A percentile compares a stretch with the other conserved stretches of the same genome.
phyloP scores from a whole-genome alignment of 108 stramenopile genomes.

The Cyclotella kingstonii region DNA sequence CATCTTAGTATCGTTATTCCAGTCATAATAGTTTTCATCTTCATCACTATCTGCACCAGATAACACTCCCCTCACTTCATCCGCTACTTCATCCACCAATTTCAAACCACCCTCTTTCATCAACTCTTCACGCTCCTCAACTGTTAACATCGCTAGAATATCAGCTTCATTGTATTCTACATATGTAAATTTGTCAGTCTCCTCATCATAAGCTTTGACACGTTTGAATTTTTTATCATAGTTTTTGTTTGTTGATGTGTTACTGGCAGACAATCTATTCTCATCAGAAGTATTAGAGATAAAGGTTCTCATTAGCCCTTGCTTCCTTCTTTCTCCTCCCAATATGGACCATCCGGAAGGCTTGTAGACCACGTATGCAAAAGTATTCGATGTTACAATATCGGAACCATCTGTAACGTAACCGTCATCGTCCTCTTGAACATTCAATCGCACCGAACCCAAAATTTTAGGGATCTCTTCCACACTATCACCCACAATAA shows the following conservation, averaged over 20 bases:
- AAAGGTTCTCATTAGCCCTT: neutral
- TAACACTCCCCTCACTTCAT: conserved; percentile 18
- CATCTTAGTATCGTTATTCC: conserved; percentile 11
- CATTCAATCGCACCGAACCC: conserved; percentile 50
- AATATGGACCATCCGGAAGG: conserved; percentile 80
- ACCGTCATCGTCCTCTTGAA: conserved; percentile 24
- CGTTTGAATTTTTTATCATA: conserved; percentile 26
- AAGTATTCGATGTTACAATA: conserved; percentile 48
- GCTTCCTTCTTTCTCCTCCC: conserved; percentile 44
- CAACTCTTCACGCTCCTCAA: conserved; percentile 55
- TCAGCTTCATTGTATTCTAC: conserved; percentile 74
- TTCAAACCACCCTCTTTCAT: conserved; percentile 43
- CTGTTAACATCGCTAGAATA: conserved; percentile 64
- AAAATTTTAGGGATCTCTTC: conserved; percentile 55
- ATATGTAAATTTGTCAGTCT: conserved; percentile 42
- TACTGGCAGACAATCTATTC: neutral
- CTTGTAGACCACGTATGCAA: conserved; percentile 79
- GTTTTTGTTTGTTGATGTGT: neutral
- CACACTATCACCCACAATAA: conserved; percentile 39
- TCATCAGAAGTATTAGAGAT: neutral
- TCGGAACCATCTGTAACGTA: too few species aligned
- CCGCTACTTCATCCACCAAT: conserved; percentile 24
- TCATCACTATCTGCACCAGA: conserved; percentile 16
- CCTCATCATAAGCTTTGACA: conserved; percentile 55
- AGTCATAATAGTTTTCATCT: conserved; percentile 2